Conservation (phyloP, 495 filamentous ascomycete species). For the Penicillium paradoxum region DNA sequence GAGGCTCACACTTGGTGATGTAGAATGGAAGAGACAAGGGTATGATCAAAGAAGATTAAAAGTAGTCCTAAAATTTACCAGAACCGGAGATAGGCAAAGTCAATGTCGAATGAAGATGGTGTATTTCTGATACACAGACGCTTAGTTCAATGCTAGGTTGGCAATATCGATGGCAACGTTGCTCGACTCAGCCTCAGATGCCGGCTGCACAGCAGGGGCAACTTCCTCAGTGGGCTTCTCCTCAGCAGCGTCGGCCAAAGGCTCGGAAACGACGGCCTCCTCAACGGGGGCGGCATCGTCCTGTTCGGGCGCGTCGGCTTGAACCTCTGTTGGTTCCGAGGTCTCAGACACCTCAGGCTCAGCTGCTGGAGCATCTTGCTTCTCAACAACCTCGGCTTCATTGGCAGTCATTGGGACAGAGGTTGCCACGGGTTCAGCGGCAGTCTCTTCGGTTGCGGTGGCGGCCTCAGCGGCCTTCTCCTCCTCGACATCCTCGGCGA, state of each 20-base stretch:
- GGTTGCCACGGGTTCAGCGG: slow-evolving; percentile 1
- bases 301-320: neutral
- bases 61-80: neutral
- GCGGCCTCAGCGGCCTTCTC: neutral
- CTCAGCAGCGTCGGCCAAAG: slow-evolving; percentile 4
- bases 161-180: slow-evolving; percentile 30
- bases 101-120: neutral
- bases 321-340: neutral
- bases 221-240: slow-evolving; percentile 5
- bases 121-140: neutral
- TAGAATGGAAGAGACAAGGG: neutral
- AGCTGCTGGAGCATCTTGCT: neutral
- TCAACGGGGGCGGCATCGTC: slow-evolving; percentile 4
- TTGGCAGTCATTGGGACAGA: neutral
- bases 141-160: slow-evolving; percentile 25
- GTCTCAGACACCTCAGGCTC: neutral
- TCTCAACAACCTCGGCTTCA: neutral
- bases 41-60: slow-evolving; percentile 4
- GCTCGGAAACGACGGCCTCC: slow-evolving; percentile 2
- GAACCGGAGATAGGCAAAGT: neutral
- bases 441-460: neutral
- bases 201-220: slow-evolving; percentile 4
- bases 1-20: neutral
- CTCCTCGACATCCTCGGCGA: slow-evolving; percentile 1
- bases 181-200: slow-evolving; percentile 13